Evolutionary conservation across 2,329 filamentous ascomycete species (phyloP), one percentile per base, ranked within the genome.

Genomic region (Boeremia lycopersici): DNA sequence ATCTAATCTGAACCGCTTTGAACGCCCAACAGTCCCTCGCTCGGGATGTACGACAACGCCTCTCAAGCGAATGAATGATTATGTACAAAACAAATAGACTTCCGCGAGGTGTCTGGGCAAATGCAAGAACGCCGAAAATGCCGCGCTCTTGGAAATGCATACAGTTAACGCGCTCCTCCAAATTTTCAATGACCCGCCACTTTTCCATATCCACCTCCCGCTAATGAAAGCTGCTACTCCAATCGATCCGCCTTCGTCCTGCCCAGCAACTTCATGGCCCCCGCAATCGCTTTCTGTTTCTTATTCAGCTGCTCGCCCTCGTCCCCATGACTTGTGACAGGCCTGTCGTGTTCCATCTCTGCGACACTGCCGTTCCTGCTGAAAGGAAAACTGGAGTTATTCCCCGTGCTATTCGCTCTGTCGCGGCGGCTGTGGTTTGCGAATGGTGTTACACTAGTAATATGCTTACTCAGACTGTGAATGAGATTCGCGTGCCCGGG

Each of bases 401-500:
- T 47, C 0, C 59, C 62, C 4, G 44, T 47, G 35, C 54, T 60
- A 12, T 47, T 56, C 1, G 65, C 60, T 1, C 57, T 31, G 2
- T 62, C 64, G 15, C 62, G 48, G 1, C 42, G 57, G 5, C 59
- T 56, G 29, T 69, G 62, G 4, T 59, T 57, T 2, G 55, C 50
- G 56, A 73, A 70, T 1, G 68, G 67, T 12, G 65, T 66, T 2
- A 73, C 65, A 4, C 64, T 62, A 10, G 71, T 70, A n/a, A 74
- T 59, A 49, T 74, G 71, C 34, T 68, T 65, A 51, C 67, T 69
- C 34, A 73, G 50, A 46, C 62, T 70, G 43, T 69, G 65, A 40
- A 73, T 69, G n/a, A 74, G 62, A 26, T 70, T 72, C 4, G 67
- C 69, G 40, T 69, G 69, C 1, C 67, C 65, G 1, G 70, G 70